These are phyloP conservation scores for Herpomyces periplanetae DNA, from an alignment of 2,329 filamentous ascomycete genomes.

Conservation along the genomic window DNA sequence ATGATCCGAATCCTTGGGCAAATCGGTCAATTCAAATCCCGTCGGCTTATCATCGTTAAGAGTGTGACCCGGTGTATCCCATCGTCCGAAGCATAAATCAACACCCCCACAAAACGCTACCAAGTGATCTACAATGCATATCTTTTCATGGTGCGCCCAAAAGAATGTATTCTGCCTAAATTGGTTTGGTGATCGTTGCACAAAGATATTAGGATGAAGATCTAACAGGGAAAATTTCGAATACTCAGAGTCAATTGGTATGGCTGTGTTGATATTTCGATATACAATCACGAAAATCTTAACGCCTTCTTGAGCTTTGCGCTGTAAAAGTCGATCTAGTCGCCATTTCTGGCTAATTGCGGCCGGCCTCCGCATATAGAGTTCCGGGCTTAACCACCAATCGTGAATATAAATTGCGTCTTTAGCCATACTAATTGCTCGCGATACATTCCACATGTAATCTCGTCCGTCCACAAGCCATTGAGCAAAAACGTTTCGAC, in stretches of 20 bases:
- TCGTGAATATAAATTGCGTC: conserved; percentile 98
- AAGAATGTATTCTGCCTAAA: conserved; percentile 98
- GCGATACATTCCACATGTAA: conserved; percentile 97
- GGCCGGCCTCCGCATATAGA: conserved; percentile 72
- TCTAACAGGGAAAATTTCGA: conserved; percentile 87
- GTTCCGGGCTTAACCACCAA: conserved; percentile 88
- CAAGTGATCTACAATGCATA: conserved; percentile 85
- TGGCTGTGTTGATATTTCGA: conserved; percentile 77
- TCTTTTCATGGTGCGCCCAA: conserved; percentile 91
- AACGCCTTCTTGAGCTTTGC: conserved; percentile 70
- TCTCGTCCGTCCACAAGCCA: conserved; percentile 90
- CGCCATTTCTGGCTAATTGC: conserved; percentile 96
- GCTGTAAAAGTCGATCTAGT: conserved; percentile 59
- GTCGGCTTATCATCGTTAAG: conserved; percentile 76
- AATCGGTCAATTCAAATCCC: conserved; percentile 42
- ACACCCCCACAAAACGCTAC: conserved; percentile 83
- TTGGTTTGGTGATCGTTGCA: conserved; percentile 82
- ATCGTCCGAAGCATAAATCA: conserved; percentile 80
- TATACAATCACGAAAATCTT: conserved; percentile 96
- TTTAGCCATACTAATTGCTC: conserved; percentile 79
- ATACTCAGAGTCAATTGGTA: conserved; percentile 91
- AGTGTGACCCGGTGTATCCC: conserved; percentile 78
- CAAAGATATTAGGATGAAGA: conserved; percentile 75
- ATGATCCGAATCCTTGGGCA: conserved; percentile 57
- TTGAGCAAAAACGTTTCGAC: conserved; percentile 51